Percentiles rank a stretch among this genome's conserved stretches.
These are phyloP conservation scores for Tephrocybe sp. DNA, from an alignment of 768 basidiomycete species.

Conservation along the genomic window DNA sequence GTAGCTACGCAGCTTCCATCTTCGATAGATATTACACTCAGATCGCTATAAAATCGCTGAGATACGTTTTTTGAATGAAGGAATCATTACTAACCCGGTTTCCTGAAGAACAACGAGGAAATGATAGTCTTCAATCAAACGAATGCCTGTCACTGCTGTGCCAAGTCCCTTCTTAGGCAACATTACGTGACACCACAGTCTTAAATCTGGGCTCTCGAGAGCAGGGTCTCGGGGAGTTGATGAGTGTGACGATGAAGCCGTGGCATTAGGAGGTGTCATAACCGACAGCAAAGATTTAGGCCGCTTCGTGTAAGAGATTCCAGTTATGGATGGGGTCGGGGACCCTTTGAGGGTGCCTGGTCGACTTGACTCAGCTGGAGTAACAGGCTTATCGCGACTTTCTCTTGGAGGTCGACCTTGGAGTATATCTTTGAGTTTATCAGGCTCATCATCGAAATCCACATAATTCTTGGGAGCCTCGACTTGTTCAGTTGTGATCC, in stretches of 20 bases:
- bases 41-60: constrained; percentile 36
- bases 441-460: constrained; percentile 80
- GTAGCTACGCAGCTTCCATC: constrained; percentile 44
- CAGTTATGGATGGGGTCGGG: constrained; percentile 25
- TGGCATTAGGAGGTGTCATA: constrained; percentile 40
- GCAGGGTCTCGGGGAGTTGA: constrained; percentile 31
- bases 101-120: constrained; percentile 56
- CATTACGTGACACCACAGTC: constrained; percentile 42
- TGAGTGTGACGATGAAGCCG: constrained; percentile 38
- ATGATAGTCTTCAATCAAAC: constrained; percentile 38
- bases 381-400: constrained; percentile 16
- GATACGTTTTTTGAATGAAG: constrained; percentile 2
- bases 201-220: constrained; percentile 26
- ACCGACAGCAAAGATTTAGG: constrained; percentile 46
- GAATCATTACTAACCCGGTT: constrained; percentile 51
- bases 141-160: constrained; percentile 44
- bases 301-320: constrained; percentile 22
- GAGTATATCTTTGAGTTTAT: constrained; percentile 70
- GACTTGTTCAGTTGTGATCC: constrained; percentile 63
- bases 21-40: constrained; percentile 50
- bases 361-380: background rate
- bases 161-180: constrained; percentile 41
- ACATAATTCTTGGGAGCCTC: constrained; percentile 79
- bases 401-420: constrained; percentile 50
- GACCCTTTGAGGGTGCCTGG: constrained; percentile 13